Percentiles rank a stretch among this genome's conserved stretches.
Evolutionary conservation across 2,329 filamentous ascomycete genomes (phyloP).

Genomic region (Penicillium sclerotiorum): DNA sequence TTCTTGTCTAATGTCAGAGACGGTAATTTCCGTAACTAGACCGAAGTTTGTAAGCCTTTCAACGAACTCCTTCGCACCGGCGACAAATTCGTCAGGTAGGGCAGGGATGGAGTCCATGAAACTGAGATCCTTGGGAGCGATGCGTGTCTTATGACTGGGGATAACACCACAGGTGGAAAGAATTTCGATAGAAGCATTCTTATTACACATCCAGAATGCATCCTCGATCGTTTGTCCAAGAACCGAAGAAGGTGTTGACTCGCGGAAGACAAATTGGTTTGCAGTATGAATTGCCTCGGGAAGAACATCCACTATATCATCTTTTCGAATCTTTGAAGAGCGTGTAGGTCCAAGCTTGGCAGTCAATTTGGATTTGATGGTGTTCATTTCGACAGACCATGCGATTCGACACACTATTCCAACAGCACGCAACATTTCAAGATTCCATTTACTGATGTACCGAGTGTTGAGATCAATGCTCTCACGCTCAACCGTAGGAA

Average conservation of each 20-base stretch:
- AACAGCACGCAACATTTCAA: constrained; percentile 86
- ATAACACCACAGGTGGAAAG: constrained; percentile 86
- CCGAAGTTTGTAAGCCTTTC: constrained; percentile 80
- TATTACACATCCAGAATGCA: constrained; percentile 92
- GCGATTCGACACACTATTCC: constrained; percentile 88
- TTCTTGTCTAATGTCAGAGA: constrained; percentile 81
- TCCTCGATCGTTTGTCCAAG: constrained; percentile 89
- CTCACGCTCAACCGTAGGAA: constrained; percentile 95
- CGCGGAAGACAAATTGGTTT: constrained; percentile 82
- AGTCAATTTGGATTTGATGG: constrained; percentile 66
- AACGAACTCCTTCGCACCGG: constrained; percentile 71
- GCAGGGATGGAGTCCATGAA: constrained; percentile 91
- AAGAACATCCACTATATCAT: constrained; percentile 68
- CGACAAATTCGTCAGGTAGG: constrained; percentile 73
- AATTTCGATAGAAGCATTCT: constrained; percentile 79
- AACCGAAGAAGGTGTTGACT: constrained; percentile 84
- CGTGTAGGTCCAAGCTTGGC: constrained; percentile 31
- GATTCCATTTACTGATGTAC: constrained; percentile 93
- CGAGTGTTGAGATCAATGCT: constrained; percentile 95
- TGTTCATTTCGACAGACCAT: constrained; percentile 83
- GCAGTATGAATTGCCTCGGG: constrained; percentile 80
- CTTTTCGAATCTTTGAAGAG: constrained; percentile 60
- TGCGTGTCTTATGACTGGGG: constrained; percentile 78
- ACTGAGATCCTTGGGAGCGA: constrained; percentile 68
- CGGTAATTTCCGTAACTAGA: constrained; percentile 82